phyloP scores from a whole-genome alignment of 2,329 filamentous ascomycete species.

The Ophiosphaerella korrae region DNA sequence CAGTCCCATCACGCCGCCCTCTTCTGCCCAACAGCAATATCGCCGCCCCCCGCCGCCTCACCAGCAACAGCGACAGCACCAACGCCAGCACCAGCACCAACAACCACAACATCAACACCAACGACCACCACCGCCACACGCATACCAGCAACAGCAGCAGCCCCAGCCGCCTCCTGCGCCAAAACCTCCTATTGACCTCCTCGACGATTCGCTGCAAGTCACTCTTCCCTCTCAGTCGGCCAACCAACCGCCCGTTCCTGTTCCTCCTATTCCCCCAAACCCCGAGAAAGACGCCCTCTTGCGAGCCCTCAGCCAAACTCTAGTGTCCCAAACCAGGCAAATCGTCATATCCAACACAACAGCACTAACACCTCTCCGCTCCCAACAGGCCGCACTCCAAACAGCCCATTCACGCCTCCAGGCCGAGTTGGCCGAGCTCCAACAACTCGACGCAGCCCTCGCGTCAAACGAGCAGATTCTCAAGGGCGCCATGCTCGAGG shows the following conservation, averaged over 20 bases:
- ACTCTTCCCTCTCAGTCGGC: conserved; percentile 58
- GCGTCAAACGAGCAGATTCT: conserved; percentile 79
- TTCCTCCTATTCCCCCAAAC: conserved; percentile 91
- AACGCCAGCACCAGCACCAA: conserved; percentile 19
- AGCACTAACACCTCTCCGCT: conserved; percentile 74
- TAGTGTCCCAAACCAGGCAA: conserved; percentile 71
- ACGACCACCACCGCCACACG: conserved; percentile 22
- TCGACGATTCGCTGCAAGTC: conserved; percentile 67
- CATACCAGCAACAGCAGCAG: conserved; percentile 34
- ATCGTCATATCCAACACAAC: conserved; percentile 74
- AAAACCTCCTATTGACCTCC: conserved; percentile 55
- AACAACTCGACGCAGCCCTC: conserved; percentile 72
- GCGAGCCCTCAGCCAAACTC: conserved; percentile 71
- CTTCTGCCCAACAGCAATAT: conserved; percentile 5
- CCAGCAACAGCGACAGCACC: conserved; percentile 18
- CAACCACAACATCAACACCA: conserved; percentile 23
- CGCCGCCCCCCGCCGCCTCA: conserved; percentile 9
- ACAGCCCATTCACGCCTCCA: conserved; percentile 72
- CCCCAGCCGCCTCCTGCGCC: conserved; percentile 35
- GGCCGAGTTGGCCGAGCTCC: conserved; percentile 72
- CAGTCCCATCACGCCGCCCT: conserved; percentile 40
- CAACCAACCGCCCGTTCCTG: conserved; percentile 59
- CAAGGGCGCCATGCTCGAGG: conserved; percentile 75
- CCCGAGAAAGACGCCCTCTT: conserved; percentile 92
- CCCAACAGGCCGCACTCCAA: conserved; percentile 79